Evolutionary conservation across 257 asterid genomes (phyloP).

Genomic region (Gardenia jasminoides): DNA sequence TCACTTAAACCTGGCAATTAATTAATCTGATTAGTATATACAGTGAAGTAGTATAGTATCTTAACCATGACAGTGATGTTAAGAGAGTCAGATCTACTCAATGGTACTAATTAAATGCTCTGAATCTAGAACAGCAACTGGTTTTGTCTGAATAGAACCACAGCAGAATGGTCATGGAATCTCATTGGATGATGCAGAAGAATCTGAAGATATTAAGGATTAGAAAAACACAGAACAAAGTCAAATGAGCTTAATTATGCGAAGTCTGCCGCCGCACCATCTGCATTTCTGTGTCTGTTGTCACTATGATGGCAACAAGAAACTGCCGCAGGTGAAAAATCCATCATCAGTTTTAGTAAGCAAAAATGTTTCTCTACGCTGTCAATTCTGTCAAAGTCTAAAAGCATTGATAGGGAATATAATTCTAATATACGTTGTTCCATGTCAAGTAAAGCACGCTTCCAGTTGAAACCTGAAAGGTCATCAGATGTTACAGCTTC

Average conservation of each 20-base stretch:
- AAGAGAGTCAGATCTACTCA: conserved; percentile 9
- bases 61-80: conserved; percentile 5
- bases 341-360: neutral
- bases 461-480: no score
- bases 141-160: neutral
- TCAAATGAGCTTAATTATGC: neutral
- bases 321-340: conserved; percentile 5
- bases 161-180: neutral
- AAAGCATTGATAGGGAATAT: no score
- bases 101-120: neutral
- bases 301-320: conserved; percentile 5
- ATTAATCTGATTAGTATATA: neutral
- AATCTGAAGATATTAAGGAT: neutral
- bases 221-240: neutral
- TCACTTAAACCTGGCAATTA: conserved; percentile 8
- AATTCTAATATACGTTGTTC: no score
- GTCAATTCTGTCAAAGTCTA: no score
- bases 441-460: no score
- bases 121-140: neutral
- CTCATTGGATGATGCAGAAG: conserved; percentile 11
- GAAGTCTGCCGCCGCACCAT: conserved; percentile 1
- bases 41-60: neutral
- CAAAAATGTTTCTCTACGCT: no score
- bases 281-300: neutral
- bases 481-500: no score